These are phyloP conservation scores for Cucumis cinereus DNA, from an alignment of 306 rosid genomes.

Conservation along the genomic window DNA sequence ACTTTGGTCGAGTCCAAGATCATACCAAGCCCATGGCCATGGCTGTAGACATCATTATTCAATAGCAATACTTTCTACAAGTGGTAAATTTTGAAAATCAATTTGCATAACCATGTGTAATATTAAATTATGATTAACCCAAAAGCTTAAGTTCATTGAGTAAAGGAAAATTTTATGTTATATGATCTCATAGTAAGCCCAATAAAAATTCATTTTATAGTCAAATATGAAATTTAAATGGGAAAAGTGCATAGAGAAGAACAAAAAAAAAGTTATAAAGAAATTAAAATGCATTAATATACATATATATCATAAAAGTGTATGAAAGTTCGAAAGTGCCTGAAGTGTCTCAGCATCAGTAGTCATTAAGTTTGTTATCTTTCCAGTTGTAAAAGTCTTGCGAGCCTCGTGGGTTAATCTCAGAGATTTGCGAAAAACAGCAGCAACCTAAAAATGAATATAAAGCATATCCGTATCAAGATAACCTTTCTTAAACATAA, in stretches of 20 bases:
- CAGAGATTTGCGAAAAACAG: constrained; percentile 87
- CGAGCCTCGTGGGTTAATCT: constrained; percentile 96
- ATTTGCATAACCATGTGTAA: background rate
- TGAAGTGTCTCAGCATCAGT: constrained; percentile 93
- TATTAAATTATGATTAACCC: too few relatives aligned
- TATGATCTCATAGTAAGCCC: background rate
- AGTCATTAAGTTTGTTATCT: constrained; percentile 95
- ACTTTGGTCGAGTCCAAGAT: background rate
- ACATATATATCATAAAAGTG: background rate
- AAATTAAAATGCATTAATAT: background rate
- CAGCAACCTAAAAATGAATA: constrained; percentile 52
- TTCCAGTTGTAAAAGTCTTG: constrained; percentile 84
- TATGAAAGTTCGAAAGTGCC: constrained; percentile 22
- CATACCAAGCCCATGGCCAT: background rate
- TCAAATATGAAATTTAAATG: background rate
- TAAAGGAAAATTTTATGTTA: too few relatives aligned
- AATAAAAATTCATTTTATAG: background rate
- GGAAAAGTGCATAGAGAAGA: background rate
- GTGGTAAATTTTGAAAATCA: background rate
- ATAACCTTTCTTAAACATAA: background rate
- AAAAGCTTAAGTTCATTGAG: too few relatives aligned
- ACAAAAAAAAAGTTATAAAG: background rate
- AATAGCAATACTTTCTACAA: background rate
- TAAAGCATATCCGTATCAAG: background rate
- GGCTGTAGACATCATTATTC: background rate